A percentile compares a stretch with the other conserved stretches of the same genome.
Conservation (phyloP, 352 stramenopile genomes). For the Globisporangium spiculum region DNA sequence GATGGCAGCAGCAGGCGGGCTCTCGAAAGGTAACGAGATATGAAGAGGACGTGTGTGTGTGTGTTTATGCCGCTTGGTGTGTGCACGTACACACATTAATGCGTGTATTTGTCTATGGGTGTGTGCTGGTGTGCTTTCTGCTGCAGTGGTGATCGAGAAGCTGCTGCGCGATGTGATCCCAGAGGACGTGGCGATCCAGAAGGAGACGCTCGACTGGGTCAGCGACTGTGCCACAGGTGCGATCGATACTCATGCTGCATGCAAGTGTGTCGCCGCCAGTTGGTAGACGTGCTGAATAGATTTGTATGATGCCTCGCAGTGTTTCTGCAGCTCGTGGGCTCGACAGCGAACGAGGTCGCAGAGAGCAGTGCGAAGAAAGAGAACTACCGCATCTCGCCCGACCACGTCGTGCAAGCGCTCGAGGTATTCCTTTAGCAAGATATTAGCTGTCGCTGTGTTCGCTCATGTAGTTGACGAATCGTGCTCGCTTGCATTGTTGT, state of each 20-base stretch:
- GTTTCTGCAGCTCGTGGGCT: slow-evolving; percentile 45
- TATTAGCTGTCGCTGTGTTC: neutral
- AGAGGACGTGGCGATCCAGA: slow-evolving; percentile 49
- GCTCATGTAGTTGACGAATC: no score
- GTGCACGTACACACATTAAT: neutral
- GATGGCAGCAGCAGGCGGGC: neutral
- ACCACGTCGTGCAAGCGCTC: slow-evolving; percentile 54
- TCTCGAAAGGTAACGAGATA: slow-evolving; percentile 13
- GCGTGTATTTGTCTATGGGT: neutral
- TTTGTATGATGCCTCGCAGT: slow-evolving; percentile 21
- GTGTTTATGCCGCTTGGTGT: neutral
- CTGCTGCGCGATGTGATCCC: slow-evolving; percentile 54
- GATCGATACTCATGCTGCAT: neutral
- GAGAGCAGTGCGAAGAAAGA: slow-evolving; percentile 50
- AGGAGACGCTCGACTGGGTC: slow-evolving; percentile 68
- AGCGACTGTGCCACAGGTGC: slow-evolving; percentile 52
- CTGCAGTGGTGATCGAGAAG: slow-evolving; percentile 33
- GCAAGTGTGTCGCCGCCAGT: no score
- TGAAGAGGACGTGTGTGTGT: neutral
- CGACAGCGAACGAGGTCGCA: slow-evolving; percentile 49
- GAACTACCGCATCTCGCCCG: slow-evolving; percentile 65
- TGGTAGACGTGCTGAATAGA: neutral
- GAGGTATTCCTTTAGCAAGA: slow-evolving; percentile 24
- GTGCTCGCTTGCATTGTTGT: slow-evolving; percentile 1
- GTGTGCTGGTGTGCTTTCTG: neutral